Percentiles rank a stretch among this genome's conserved stretches.
phyloP scores from a whole-genome alignment of 139 green algal genomes.

The Chlorella sp. region DNA sequence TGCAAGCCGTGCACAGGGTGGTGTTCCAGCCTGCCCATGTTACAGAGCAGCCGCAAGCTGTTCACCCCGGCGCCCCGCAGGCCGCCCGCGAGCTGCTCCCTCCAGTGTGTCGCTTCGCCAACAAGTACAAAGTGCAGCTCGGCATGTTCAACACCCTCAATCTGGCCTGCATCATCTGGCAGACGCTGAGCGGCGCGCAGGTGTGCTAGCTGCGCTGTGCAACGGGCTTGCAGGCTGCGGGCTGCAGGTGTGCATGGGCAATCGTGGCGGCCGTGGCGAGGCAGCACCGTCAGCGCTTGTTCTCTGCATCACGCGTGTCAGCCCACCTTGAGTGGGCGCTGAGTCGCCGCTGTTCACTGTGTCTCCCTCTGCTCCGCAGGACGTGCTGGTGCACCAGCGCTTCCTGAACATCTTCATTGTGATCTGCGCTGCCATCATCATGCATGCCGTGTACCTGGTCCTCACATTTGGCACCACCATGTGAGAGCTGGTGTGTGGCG shows the following conservation, averaged over 20 bases:
- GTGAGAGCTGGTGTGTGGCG: too few relatives aligned
- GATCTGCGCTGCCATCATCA: conserved; percentile 53
- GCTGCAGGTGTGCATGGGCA: too few relatives aligned
- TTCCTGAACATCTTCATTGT: conserved; percentile 62
- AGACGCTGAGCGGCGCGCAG: conserved; percentile 5
- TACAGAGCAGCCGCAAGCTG: too few relatives aligned
- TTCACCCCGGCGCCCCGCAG: not conserved
- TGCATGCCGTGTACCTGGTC: conserved; percentile 69
- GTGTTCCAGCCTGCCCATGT: too few relatives aligned
- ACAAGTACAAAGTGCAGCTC: not conserved
- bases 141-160: conserved; percentile 11
- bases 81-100: not conserved
- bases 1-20: too few relatives aligned
- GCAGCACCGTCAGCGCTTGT: too few relatives aligned
- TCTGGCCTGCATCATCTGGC: conserved; percentile 23
- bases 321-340: too few relatives aligned
- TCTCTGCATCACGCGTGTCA: too few relatives aligned
- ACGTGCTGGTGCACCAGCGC: conserved; percentile 48
- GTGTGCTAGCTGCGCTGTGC: not conserved
- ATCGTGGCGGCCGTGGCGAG: too few relatives aligned
- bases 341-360: too few relatives aligned
- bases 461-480: conserved; percentile 43
- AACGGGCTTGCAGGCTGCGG: too few relatives aligned
- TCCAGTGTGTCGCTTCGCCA: not conserved
- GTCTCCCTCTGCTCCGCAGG: too few relatives aligned